Evolutionary conservation across 768 basidiomycete genomes (phyloP).

Genomic region (Lactarius evosmus): DNA sequence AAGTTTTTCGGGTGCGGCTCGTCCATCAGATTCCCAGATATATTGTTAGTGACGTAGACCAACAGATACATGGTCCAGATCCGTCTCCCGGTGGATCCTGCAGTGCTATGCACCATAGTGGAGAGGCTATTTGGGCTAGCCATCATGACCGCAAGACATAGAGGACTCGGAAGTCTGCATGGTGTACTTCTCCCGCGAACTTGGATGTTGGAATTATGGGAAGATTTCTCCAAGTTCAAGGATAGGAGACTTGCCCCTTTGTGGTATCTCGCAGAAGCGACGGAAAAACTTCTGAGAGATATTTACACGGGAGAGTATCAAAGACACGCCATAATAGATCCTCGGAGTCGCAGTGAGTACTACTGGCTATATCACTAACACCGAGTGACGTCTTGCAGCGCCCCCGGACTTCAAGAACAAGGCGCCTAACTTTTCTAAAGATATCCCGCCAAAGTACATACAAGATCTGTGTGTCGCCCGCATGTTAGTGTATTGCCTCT

Average conservation of each 20-base stretch:
- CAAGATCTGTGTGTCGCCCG: conserved; percentile 17
- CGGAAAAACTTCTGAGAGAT: conserved; percentile 9
- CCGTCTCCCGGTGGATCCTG: conserved; percentile 42
- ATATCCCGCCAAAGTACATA: conserved; percentile 1
- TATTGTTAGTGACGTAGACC: not conserved
- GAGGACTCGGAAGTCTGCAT: conserved; percentile 36
- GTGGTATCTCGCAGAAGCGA: not conserved
- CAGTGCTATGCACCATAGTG: conserved; percentile 49
- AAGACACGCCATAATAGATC: not conserved
- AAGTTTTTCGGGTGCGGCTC: conserved; percentile 28
- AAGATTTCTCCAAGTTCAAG: conserved; percentile 19
- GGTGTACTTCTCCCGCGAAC: conserved; percentile 50
- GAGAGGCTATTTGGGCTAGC: conserved; percentile 47
- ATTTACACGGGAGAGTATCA: conserved; percentile 20
- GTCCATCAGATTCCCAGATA: not conserved
- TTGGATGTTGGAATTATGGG: conserved; percentile 41
- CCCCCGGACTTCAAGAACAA: not conserved
- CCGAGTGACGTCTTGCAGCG: not conserved
- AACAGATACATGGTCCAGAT: conserved; percentile 45
- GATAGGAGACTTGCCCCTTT: not conserved
- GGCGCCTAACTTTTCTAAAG: not conserved
- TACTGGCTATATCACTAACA: not conserved
- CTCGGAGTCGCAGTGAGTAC: not conserved
- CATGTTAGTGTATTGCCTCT: conserved; percentile 6
- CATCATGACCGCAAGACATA: conserved; percentile 37